Conservation (phyloP, 345 rosid species). For the Corchorus capsularis region DNA sequence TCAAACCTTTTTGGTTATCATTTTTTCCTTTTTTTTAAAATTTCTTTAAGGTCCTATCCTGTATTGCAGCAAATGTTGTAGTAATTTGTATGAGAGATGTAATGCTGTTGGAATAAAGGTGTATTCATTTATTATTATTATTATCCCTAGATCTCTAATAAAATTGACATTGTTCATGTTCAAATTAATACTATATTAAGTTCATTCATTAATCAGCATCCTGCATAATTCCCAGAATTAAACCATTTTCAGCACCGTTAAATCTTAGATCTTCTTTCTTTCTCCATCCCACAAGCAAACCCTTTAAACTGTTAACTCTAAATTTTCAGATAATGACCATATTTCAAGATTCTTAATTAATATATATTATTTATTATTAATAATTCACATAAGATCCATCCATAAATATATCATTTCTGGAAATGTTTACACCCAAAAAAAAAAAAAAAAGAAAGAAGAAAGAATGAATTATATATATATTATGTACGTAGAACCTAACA, state of each 20-base stretch:
- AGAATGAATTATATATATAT: background rate
- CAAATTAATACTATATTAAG: too few species aligned
- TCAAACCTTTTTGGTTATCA: slow-evolving; percentile 9
- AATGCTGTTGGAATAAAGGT: background rate
- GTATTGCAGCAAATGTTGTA: background rate
- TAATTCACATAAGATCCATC: background rate
- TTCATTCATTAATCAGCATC: background rate
- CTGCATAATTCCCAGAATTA: background rate
- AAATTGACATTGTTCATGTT: background rate
- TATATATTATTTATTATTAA: too few species aligned
- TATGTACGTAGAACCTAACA: background rate
- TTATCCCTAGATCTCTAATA: too few species aligned
- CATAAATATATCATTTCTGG: background rate
- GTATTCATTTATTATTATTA: too few species aligned
- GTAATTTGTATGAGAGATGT: slow-evolving; percentile 3
- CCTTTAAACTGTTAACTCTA: too few species aligned
- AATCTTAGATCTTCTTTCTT: background rate
- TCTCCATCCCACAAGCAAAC: background rate
- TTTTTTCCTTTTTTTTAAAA: background rate
- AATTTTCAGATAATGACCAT: background rate
- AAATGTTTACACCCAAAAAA: background rate
- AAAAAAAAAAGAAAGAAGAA: background rate
- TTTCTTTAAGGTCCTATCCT: background rate
- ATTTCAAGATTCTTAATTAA: background rate
- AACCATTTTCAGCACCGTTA: background rate